phyloP scores from a whole-genome alignment of 352 stramenopile species.

The Thalassiosira allenii region DNA sequence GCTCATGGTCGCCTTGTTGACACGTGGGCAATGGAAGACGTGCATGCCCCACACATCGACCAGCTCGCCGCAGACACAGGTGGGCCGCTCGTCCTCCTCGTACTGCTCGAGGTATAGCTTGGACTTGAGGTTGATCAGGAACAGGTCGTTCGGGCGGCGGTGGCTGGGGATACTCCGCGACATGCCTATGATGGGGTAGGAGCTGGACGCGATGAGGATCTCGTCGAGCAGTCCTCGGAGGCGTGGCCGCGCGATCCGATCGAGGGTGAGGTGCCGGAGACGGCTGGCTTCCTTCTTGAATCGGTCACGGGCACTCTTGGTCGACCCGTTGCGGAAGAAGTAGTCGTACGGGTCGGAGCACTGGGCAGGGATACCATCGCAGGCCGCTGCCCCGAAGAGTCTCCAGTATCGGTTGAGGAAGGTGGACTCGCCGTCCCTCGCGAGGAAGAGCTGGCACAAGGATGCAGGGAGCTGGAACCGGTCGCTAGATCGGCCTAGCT shows the following conservation, averaged over 20 bases:
- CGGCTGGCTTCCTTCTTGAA: background rate
- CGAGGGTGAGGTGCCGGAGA: background rate
- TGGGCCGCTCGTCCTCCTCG: background rate
- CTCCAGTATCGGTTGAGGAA: background rate
- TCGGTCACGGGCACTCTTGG: conserved; percentile 5
- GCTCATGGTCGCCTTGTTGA: conserved; percentile 17
- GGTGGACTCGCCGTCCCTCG: background rate
- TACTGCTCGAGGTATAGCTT: conserved; percentile 34
- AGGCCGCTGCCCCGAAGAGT: background rate
- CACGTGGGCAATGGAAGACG: conserved; percentile 2
- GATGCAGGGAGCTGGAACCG: no score
- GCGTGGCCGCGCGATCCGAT: background rate
- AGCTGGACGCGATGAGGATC: conserved; percentile 18
- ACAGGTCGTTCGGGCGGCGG: conserved; percentile 15
- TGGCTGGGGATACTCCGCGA: background rate
- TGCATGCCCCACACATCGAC: conserved; percentile 14
- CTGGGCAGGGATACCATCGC: background rate
- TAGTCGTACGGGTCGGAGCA: conserved; percentile 13
- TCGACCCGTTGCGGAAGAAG: background rate
- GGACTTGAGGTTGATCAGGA: conserved; percentile 12
- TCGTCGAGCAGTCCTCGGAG: conserved; percentile 13
- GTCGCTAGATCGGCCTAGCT: background rate
- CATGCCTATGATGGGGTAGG: conserved; percentile 46
- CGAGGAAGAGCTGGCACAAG: conserved; percentile 12
- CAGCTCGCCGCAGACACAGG: conserved; percentile 5